Evolutionary conservation across 192 early-diverging fungal genomes (phyloP), one percentile per base, ranked within the genome.

Genomic region (Chytriomyces confervae): DNA sequence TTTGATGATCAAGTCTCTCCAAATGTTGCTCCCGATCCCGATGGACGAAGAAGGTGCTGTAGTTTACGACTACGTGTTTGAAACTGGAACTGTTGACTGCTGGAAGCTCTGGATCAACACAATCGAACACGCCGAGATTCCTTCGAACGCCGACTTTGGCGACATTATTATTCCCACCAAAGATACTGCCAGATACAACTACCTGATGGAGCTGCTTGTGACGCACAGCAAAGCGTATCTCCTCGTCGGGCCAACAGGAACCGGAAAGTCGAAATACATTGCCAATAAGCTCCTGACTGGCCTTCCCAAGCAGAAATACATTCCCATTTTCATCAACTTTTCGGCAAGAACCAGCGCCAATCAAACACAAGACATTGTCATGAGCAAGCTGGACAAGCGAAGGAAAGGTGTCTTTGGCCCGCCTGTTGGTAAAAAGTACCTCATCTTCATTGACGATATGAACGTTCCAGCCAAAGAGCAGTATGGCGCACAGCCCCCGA

Each of bases 241-340:
- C 23, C 69, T 90, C 23, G 85, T 89, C 48, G 89, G 89, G 6
- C 89, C 89, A 44, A 90, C 89, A 27, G 89, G 89, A 44, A 90
- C 89, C 13, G 89, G 89, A 46, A 90, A 90, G 69, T 89, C 89
- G 47, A 90, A 90, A 61, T 90, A 90, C 78, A 86, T 90, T 27
- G 78, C 67, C 3, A 88, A 83, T 72, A 86, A 87, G 64, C 77
- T 90, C 36, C 80, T 90, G 13, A 83, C 73, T 20, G 89, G 88
- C 0, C 72, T 90, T 1, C 46, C 85, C 4, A 87, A 84, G 45
- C 82, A 85, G 20, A 84, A 84, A 61, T 90, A 84, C 62, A 81
- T 86, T 10, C 89, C 89, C 7, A 80, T 90, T 76, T 89, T 90
- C 71, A 81, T 90, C 57, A 88, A 84, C 81, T 90, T 90, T 75